Base-by-base conservation (phyloP, 23 red algal species). In the Chondrus crispus region DNA sequence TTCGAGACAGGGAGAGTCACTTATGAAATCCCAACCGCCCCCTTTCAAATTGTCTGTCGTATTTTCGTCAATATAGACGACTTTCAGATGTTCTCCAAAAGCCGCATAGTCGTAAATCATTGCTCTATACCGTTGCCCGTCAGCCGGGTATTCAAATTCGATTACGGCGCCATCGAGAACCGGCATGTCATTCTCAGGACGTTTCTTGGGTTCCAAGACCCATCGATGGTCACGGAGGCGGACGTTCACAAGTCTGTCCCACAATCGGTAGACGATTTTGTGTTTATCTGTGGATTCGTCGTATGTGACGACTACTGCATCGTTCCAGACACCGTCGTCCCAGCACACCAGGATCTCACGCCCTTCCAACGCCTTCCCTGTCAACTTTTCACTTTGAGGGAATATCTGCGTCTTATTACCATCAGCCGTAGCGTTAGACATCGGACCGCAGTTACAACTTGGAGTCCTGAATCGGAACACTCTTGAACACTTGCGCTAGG, bases 311-410 rank as follows among this genome's bases (percentile, higher is more conserved):
- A 76, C 24, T 7, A 76, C 43, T 26, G 71, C 71, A 42, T 76
- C 71, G 44, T 76, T 40, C 71, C 71, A 76, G 4, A 48, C 8
- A 5, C 71, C 71, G 39, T 76, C 71, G 44, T 76, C 71, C 71
- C 71, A 76, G 71, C 71, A 76, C 4, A 76, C n/a, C 39, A 76
- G 71, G 43, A 76, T 76, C 24, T 76, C 71, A 13, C 71, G 37
- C 5, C 71, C 71, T 32, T 64, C 58, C 58, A 64, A 64, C 6
- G 7, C 7, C 24, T n/a, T 30, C 14, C 58, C 58, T 5, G 4
- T 20, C 28, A 6, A 76, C 13, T 77, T 20, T 7, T 9, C 9
- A 20, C 6, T 66, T 66, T 8, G 60, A 20, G 20, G 12, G 50
- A 14, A n/a, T n/a, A n/a, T n/a, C n/a, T n/a, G n/a, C n/a, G n/a